These are phyloP conservation scores for Cladosporium sp. DNA, from an alignment of 2,329 filamentous ascomycete genomes.

Conservation along the genomic window DNA sequence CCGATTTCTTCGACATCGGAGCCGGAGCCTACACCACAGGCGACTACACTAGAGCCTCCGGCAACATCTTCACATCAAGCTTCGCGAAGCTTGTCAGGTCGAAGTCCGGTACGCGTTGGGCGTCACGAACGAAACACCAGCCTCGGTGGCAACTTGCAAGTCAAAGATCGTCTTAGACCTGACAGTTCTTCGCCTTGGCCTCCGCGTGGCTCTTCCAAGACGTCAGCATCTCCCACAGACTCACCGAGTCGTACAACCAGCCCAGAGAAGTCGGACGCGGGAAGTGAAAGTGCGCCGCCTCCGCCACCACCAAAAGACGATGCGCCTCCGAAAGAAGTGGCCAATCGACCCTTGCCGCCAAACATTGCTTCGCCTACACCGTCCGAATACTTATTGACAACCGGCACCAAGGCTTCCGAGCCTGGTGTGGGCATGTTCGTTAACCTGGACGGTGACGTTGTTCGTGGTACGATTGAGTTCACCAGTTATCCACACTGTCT, in stretches of 20 bases:
- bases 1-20: constrained; percentile 84
- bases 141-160: constrained; percentile 47
- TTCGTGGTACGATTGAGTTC: constrained; percentile 88
- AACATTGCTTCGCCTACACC: constrained; percentile 83
- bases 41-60: constrained; percentile 22
- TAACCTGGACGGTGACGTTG: constrained; percentile 91
- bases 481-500: constrained; percentile 79
- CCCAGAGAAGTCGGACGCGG: constrained; percentile 25
- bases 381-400: constrained; percentile 88
- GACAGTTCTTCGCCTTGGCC: constrained; percentile 32
- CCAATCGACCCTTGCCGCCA: constrained; percentile 61
- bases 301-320: constrained; percentile 1
- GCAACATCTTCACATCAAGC: constrained; percentile 16
- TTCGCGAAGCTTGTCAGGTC: constrained; percentile 29
- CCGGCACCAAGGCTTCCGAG: constrained; percentile 78
- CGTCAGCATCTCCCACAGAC: constrained; percentile 31
- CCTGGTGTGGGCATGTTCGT: constrained; percentile 97
- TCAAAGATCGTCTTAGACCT: constrained; percentile 23
- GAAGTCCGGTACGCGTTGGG: constrained; percentile 40
- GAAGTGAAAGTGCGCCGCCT: constrained; percentile 28
- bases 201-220: constrained; percentile 40
- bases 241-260: constrained; percentile 35
- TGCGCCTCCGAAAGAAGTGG: background rate
- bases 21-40: constrained; percentile 55
- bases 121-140: constrained; percentile 74